Percentiles rank a stretch among this genome's conserved stretches.
phyloP scores from a whole-genome alignment of 208 protist genomes.

The Leishmania amazonensis region DNA sequence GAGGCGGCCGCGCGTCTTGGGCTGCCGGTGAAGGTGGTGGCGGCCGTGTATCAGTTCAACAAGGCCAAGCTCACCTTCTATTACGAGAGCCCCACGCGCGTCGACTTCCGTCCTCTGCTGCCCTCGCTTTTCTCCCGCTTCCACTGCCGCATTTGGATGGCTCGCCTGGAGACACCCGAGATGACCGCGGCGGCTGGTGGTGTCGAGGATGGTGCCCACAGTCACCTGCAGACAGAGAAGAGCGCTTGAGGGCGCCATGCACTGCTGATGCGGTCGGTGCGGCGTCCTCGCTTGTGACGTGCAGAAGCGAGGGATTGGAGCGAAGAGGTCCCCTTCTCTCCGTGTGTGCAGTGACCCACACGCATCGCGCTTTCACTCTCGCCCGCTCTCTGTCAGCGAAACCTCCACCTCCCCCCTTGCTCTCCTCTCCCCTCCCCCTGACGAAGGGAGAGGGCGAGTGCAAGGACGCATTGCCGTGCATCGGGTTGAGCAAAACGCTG shows the following conservation, averaged over 20 bases:
- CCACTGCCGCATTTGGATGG: conserved; percentile 89
- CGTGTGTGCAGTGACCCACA: not conserved
- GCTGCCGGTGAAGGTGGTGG: conserved; percentile 64
- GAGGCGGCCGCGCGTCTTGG: conserved; percentile 46
- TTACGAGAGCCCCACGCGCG: conserved; percentile 71
- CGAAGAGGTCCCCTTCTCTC: not conserved
- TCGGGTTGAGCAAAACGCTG: not conserved
- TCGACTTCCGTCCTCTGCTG: conserved; percentile 83
- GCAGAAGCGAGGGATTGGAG: not conserved
- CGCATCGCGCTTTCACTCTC: not conserved
- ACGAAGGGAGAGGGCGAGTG: not conserved
- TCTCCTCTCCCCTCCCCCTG: no score
- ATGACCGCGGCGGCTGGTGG: not conserved
- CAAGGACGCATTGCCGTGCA: not conserved
- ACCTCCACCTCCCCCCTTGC: no score
- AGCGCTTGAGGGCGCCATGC: not conserved
- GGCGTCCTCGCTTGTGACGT: not conserved
- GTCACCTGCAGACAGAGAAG: not conserved
- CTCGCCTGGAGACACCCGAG: conserved; percentile 22
- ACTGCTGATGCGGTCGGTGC: not conserved
- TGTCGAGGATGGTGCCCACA: not conserved
- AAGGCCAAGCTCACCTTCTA: conserved; percentile 87
- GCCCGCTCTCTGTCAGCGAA: not conserved
- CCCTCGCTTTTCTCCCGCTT: conserved; percentile 74
- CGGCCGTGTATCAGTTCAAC: conserved; percentile 90